A percentile compares a stretch with the other conserved stretches of the same genome.
These are phyloP conservation scores for Jacaranda copaia DNA, from an alignment of 257 asterid species.

Conservation along the genomic window DNA sequence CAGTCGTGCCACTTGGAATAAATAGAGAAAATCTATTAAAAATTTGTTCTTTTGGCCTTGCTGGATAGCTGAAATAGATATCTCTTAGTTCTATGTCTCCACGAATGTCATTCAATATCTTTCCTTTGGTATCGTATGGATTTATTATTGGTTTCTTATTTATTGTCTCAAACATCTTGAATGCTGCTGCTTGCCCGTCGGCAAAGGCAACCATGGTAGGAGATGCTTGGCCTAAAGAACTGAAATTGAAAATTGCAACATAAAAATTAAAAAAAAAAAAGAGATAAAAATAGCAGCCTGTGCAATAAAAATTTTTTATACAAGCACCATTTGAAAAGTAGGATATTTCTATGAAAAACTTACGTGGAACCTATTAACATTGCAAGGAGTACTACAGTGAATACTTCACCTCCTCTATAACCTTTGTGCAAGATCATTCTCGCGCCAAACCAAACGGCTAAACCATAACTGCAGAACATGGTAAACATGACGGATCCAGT, in stretches of 20 bases:
- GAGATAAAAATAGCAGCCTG: too few species aligned
- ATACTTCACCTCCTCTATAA: slow-evolving; percentile 55
- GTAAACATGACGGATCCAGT: slow-evolving; percentile 36
- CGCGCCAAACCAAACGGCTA: slow-evolving; percentile 59
- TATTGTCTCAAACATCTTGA: slow-evolving; percentile 62
- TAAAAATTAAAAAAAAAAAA: too few species aligned
- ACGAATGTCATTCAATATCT: slow-evolving; percentile 42
- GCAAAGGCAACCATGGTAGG: slow-evolving; percentile 54
- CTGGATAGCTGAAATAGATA: slow-evolving; percentile 58
- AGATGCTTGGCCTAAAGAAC: slow-evolving; percentile 52
- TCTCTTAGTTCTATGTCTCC: slow-evolving; percentile 52
- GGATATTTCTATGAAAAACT: slow-evolving; percentile 24
- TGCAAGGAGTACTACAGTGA: slow-evolving; percentile 43
- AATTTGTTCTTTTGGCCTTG: slow-evolving; percentile 51
- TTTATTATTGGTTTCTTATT: slow-evolving; percentile 53
- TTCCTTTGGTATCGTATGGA: slow-evolving; percentile 53
- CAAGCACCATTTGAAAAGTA: not conserved
- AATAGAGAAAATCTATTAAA: slow-evolving; percentile 48
- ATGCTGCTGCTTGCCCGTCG: slow-evolving; percentile 58
- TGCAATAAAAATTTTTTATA: not conserved
- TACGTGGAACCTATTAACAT: slow-evolving; percentile 49
- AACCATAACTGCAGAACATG: slow-evolving; percentile 36
- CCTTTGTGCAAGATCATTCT: slow-evolving; percentile 50
- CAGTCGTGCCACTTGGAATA: slow-evolving; percentile 50
- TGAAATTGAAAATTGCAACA: slow-evolving; percentile 9